These are phyloP conservation scores for Boletus hoseneyae DNA, from an alignment of 1,284 basidiomycete genomes.

Conservation along the genomic window DNA sequence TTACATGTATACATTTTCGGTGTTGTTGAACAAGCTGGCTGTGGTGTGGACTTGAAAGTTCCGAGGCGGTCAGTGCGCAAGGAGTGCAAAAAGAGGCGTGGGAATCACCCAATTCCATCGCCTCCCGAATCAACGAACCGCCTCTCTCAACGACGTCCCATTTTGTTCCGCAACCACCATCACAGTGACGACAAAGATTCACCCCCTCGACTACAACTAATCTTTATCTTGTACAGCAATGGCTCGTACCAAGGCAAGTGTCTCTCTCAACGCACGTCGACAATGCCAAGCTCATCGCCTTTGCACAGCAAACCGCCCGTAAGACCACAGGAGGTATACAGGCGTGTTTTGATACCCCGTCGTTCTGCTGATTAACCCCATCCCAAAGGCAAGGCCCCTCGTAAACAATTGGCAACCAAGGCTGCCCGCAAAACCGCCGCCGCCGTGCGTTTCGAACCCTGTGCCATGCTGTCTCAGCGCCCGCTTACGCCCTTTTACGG, in stretches of 20 bases:
- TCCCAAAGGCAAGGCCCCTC: conserved; percentile 72
- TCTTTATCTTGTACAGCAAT: conserved; percentile 36
- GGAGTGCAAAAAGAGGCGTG: conserved; percentile 33
- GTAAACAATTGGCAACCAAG: conserved; percentile 91
- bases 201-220: conserved; percentile 30
- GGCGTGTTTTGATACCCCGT: conserved; percentile 24
- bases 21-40: no score
- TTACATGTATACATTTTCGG: no score
- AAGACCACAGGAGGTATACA: conserved; percentile 81
- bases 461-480: background rate
- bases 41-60: conserved; percentile 14
- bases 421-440: conserved; percentile 81
- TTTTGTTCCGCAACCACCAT: conserved; percentile 33
- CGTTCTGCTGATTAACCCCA: conserved; percentile 1
- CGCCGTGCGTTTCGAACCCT: conserved; percentile 48
- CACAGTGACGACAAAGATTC: conserved; percentile 16
- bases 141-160: conserved; percentile 13
- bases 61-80: conserved; percentile 35
- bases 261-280: conserved; percentile 9
- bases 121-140: conserved; percentile 27
- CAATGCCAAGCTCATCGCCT: conserved; percentile 12
- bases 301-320: conserved; percentile 71
- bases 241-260: conserved; percentile 71
- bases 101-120: conserved; percentile 25
- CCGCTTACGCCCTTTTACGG: conserved; percentile 15